Evolutionary conservation across 257 asterid genomes (phyloP).

Genomic region (Fraxinus cuspidata): DNA sequence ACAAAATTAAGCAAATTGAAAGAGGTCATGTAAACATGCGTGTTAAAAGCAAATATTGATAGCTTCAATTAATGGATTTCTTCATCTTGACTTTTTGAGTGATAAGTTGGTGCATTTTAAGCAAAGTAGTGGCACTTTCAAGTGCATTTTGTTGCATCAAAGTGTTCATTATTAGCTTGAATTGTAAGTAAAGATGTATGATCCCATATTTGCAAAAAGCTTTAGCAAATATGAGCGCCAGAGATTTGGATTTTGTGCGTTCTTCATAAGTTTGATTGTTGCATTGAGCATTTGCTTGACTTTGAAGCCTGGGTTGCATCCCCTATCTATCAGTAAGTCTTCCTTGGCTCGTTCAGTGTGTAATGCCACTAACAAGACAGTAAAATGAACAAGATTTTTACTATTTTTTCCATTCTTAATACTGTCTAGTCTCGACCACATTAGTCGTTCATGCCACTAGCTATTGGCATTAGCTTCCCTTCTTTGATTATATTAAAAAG

Average conservation of each 20-base stretch:
- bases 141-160: background rate
- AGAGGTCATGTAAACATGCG: background rate
- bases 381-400: background rate
- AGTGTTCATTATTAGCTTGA: slow-evolving; percentile 11
- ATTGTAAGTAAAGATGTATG: slow-evolving; percentile 48
- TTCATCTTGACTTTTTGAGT: slow-evolving; percentile 18
- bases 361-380: background rate
- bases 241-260: slow-evolving; percentile 46
- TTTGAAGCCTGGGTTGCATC: slow-evolving; percentile 45
- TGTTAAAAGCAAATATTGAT: slow-evolving; percentile 19
- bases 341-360: background rate
- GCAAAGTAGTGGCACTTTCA: slow-evolving; percentile 30
- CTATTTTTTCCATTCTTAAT: too few species aligned
- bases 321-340: slow-evolving; percentile 44
- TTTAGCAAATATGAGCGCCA: slow-evolving; percentile 55
- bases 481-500: background rate
- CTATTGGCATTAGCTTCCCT: too few species aligned
- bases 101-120: slow-evolving; percentile 15
- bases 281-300: slow-evolving; percentile 41
- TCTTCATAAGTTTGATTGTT: slow-evolving; percentile 37
- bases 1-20: background rate
- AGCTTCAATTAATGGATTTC: slow-evolving; percentile 27
- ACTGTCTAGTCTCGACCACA: background rate
- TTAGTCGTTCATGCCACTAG: background rate
- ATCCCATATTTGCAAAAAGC: slow-evolving; percentile 66